A percentile compares a stretch with the other conserved stretches of the same genome.
These are phyloP conservation scores for Globisporangium sylvaticum DNA, from an alignment of 352 stramenopile species.

Conservation along the genomic window DNA sequence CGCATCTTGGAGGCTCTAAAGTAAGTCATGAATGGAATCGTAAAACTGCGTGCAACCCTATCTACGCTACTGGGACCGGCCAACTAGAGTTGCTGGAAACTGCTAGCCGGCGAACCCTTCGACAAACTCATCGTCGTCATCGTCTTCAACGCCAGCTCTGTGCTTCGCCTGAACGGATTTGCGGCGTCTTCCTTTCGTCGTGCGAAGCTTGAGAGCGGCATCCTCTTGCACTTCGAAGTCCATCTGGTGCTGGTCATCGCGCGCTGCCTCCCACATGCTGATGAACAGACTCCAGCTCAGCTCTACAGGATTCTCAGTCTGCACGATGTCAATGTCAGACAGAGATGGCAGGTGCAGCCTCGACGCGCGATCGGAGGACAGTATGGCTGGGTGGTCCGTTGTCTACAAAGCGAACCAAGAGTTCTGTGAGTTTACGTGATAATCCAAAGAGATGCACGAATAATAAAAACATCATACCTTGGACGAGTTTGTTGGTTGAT, in stretches of 20 bases:
- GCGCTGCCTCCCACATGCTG: constrained; percentile 40
- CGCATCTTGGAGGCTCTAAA: constrained; percentile 51
- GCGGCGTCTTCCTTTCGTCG: constrained; percentile 26
- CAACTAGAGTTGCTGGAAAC: neutral
- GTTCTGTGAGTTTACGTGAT: neutral
- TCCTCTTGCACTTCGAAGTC: constrained; percentile 52
- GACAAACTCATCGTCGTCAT: constrained; percentile 17
- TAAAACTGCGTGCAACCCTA: constrained; percentile 10
- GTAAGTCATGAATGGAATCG: constrained; percentile 15
- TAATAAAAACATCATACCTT: constrained; percentile 33
- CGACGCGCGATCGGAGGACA: constrained; percentile 17
- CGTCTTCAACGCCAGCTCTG: constrained; percentile 19
- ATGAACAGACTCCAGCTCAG: constrained; percentile 62
- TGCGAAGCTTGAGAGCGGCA: constrained; percentile 14
- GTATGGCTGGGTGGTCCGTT: constrained; percentile 24
- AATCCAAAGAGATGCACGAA: neutral
- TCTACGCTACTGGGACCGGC: neutral
- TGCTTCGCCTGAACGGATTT: constrained; percentile 24
- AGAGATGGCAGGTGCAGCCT: constrained; percentile 20
- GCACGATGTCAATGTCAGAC: constrained; percentile 29
- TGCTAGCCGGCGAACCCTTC: constrained; percentile 12
- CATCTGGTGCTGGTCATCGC: constrained; percentile 66
- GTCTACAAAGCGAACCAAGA: constrained; percentile 12
- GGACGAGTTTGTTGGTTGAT: constrained; percentile 46
- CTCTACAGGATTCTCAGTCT: constrained; percentile 27